These are phyloP conservation scores for Spencermartinsiella europaea DNA, from an alignment of 805 yeast genomes.

Conservation along the genomic window DNA sequence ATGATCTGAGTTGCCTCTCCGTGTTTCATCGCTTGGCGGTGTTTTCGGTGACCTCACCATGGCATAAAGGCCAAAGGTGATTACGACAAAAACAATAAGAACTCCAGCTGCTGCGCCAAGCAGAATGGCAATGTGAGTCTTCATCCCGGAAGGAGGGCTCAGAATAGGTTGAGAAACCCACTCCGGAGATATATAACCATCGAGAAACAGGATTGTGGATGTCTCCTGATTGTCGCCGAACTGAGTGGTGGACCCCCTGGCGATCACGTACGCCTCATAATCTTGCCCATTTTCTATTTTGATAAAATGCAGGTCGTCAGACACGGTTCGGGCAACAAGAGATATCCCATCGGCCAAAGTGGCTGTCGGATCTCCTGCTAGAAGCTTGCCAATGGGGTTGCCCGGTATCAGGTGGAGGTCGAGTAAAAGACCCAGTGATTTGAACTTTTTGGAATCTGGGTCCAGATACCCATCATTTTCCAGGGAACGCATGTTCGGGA, in stretches of 20 bases:
- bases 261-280: slow-evolving; percentile 20
- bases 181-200: slow-evolving; percentile 29
- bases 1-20: neutral
- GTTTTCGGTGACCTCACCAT: slow-evolving; percentile 11
- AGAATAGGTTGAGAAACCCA: slow-evolving; percentile 27
- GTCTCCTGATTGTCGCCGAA: slow-evolving; percentile 9
- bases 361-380: slow-evolving; percentile 19
- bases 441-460: slow-evolving; percentile 40
- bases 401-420: slow-evolving; percentile 66
- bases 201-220: slow-evolving; percentile 30
- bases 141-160: slow-evolving; percentile 26
- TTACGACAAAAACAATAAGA: slow-evolving; percentile 15
- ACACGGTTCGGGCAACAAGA: slow-evolving; percentile 17
- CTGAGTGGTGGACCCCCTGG: slow-evolving; percentile 24
- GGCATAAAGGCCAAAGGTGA: slow-evolving; percentile 12
- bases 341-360: slow-evolving; percentile 23
- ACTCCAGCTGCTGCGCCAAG: slow-evolving; percentile 29
- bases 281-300: slow-evolving; percentile 21
- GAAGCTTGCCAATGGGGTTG: slow-evolving; percentile 33
- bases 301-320: slow-evolving; percentile 25
- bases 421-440: slow-evolving; percentile 49
- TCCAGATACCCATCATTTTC: slow-evolving; percentile 41
- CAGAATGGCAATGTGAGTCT: slow-evolving; percentile 29
- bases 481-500: slow-evolving; percentile 63
- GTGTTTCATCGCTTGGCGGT: neutral